These are phyloP conservation scores for Begonia masoniana DNA, from an alignment of 306 rosid genomes.

Conservation along the genomic window DNA sequence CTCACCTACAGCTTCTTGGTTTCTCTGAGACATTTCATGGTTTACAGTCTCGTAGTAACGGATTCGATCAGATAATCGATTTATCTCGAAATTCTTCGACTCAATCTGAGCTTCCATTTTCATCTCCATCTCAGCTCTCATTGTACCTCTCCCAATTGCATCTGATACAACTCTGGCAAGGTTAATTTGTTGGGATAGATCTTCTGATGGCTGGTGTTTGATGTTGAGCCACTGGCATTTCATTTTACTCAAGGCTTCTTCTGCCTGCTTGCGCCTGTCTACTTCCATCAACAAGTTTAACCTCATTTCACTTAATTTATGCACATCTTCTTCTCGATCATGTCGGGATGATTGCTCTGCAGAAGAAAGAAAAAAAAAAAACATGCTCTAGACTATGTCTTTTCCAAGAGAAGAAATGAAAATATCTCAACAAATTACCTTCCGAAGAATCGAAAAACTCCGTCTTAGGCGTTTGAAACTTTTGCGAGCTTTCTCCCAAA, in stretches of 20 bases:
- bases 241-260: slow-evolving; percentile 50
- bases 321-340: slow-evolving; percentile 18
- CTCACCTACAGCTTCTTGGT: slow-evolving; percentile 91
- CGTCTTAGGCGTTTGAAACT: slow-evolving; percentile 24
- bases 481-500: slow-evolving; percentile 27
- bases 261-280: slow-evolving; percentile 79
- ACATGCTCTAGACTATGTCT: neutral
- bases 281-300: slow-evolving; percentile 58
- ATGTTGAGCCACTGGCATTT: slow-evolving; percentile 60
- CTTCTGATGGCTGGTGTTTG: slow-evolving; percentile 49
- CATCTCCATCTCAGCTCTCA: slow-evolving; percentile 69
- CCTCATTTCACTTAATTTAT: slow-evolving; percentile 60
- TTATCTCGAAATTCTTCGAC: slow-evolving; percentile 80
- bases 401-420: neutral
- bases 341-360: slow-evolving; percentile 23
- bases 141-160: slow-evolving; percentile 66
- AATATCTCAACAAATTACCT: slow-evolving; percentile 32
- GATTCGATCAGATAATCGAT: slow-evolving; percentile 73
- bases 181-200: slow-evolving; percentile 59
- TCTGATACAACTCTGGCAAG: slow-evolving; percentile 69
- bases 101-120: slow-evolving; percentile 74
- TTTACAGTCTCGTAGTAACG: slow-evolving; percentile 83
- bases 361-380: neutral
- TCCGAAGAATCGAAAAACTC: slow-evolving; percentile 87
- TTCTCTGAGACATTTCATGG: slow-evolving; percentile 97